Percentiles rank a stretch among this genome's conserved stretches.
phyloP scores from a whole-genome alignment of 108 stramenopile genomes.

The Cyclotella sp. region DNA sequence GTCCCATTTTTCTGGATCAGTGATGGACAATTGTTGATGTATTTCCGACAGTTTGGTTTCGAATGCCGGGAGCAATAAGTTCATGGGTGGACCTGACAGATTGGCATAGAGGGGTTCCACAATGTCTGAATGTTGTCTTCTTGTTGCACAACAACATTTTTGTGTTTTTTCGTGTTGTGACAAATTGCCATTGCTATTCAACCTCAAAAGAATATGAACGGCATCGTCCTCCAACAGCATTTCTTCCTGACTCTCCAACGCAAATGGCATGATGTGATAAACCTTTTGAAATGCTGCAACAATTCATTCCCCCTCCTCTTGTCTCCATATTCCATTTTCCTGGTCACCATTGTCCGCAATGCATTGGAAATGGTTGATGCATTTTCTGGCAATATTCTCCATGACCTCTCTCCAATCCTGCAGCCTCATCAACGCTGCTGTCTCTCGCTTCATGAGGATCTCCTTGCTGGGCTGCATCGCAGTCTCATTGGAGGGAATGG shows the following conservation, averaged over 20 bases:
- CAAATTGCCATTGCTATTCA: conserved; percentile 8
- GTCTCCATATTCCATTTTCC: no score
- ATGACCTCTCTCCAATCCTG: conserved; percentile 50
- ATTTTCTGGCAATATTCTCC: conserved; percentile 20
- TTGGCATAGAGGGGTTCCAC: conserved; percentile 32
- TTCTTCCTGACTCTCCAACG: conserved; percentile 48
- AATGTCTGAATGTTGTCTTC: not conserved
- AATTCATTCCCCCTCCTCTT: not conserved
- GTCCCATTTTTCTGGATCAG: conserved; percentile 55
- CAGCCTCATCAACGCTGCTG: conserved; percentile 31
- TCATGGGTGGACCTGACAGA: conserved; percentile 29
- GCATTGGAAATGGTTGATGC: conserved; percentile 1
- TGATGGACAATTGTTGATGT: conserved; percentile 20
- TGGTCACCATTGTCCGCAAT: not conserved
- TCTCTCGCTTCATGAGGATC: conserved; percentile 39
- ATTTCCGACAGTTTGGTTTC: conserved; percentile 31
- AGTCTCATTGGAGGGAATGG: conserved; percentile 6
- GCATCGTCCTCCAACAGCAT: conserved; percentile 40
- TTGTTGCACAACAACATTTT: not conserved
- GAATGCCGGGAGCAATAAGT: conserved; percentile 25
- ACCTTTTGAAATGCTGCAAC: conserved; percentile 27
- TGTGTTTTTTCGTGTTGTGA: not conserved
- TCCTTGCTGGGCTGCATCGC: conserved; percentile 9
- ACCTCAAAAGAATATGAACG: conserved; percentile 18
- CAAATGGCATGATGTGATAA: conserved; percentile 31